Evolutionary conservation across 176 grass and related monocot genomes (phyloP), one percentile per base, ranked within the genome.

Genomic region (Phoenix dactylifera): DNA sequence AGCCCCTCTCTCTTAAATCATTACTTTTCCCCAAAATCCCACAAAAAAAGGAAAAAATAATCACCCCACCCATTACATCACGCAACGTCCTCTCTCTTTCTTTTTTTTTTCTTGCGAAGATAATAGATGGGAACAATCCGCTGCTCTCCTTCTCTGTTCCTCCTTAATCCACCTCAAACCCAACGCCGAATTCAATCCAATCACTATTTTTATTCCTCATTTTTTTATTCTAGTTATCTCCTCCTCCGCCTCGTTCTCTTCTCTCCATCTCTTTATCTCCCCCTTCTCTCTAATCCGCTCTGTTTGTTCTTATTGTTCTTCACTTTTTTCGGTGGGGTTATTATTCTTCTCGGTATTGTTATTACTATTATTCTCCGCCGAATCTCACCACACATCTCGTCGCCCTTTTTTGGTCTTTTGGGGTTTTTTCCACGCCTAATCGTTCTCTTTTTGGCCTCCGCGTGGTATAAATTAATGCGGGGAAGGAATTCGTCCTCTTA

Each of bases 331-430:
- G 16, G 49, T 59, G 6, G 18, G 14, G 49, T 22, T 60, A 19
- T 59, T 59, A 29, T 59, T 60, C 18, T 23, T 59, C 4, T 15
- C 16, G 20, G 32, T 26, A n/a, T 60, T 51, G 14, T 16, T 39
- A 17, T n/a, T n/a, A 17, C 26, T 51, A 26, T 49, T 70, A 51
- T 59, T 60, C 48, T 59, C 19, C 15, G 19, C 22, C 55, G 26
- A 52, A 71, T 71, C 68, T 26, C 55, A 71, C 68, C 68, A 17
- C 68, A 60, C 68, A 65, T 65, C 62, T 49, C 2, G 22, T 23
- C 9, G 7, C 15, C 44, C 26, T n/a, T 39, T 39, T 32, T 35
- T 61, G 20, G 20, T n/a, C 19, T 19, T 60, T 9, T 35, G 6
- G 6, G 35, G 35, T 44, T 60, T 30, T 60, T 50, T 51, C 48